Conservation (phyloP, 345 rosid species). For the Hypericum perforatum region DNA sequence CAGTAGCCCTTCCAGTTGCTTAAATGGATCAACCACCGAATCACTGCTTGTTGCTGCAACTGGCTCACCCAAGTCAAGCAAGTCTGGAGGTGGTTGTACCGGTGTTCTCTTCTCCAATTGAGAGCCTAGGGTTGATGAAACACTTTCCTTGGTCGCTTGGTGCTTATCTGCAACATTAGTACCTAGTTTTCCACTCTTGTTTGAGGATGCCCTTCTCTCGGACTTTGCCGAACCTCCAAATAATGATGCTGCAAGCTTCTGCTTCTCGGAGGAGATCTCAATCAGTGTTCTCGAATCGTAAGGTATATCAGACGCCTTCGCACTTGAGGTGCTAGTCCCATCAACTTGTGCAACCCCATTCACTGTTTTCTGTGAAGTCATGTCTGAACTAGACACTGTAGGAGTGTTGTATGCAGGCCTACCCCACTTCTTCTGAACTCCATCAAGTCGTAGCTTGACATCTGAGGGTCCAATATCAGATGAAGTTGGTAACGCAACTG, state of each 20-base stretch:
- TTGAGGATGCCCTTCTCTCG: conserved; percentile 48
- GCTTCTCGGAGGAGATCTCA: conserved; percentile 73
- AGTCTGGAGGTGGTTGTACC: conserved; percentile 66
- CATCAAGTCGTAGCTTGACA: conserved; percentile 82
- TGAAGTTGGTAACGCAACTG: conserved; percentile 31
- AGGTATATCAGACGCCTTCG: conserved; percentile 37
- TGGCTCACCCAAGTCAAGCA: conserved; percentile 83
- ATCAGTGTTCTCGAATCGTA: conserved; percentile 51
- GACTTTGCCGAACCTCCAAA: conserved; percentile 71
- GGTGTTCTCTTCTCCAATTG: conserved; percentile 28
- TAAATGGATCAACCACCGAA: conserved; percentile 61
- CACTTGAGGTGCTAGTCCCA: conserved; percentile 28
- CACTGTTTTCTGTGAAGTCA: conserved; percentile 38
- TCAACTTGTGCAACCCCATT: conserved; percentile 40
- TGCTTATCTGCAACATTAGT: conserved; percentile 29
- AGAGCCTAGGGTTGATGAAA: conserved; percentile 5
- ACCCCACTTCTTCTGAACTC: conserved; percentile 96
- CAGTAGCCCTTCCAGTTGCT: conserved; percentile 73
- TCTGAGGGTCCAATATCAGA: conserved; percentile 49
- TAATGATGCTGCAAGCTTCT: conserved; percentile 96
- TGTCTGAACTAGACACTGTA: conserved; percentile 36
- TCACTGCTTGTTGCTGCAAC: conserved; percentile 21
- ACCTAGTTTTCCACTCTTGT: conserved; percentile 40
- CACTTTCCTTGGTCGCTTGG: conserved; percentile 14
- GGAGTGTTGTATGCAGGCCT: conserved; percentile 46